phyloP scores from a whole-genome alignment of 2,329 filamentous ascomycete genomes.

The Pseudogymnoascus sp. region DNA sequence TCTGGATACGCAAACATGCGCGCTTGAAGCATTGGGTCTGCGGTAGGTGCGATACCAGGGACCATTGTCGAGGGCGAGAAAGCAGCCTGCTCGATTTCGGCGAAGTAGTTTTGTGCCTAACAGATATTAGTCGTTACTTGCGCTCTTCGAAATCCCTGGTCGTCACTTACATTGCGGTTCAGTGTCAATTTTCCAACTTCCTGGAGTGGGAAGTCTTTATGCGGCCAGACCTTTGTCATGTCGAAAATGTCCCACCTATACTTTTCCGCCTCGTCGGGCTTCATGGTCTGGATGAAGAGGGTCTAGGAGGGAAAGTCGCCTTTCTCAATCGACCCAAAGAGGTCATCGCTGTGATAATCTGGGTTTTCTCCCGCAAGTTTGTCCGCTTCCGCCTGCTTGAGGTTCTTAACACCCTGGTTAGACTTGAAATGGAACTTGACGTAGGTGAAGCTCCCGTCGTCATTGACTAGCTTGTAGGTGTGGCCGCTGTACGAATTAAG shows the following conservation, averaged over 20 bases:
- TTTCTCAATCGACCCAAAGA: conserved; percentile 45
- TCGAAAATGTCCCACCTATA: conserved; percentile 45
- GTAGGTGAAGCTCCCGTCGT: conserved; percentile 46
- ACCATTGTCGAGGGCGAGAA: conserved; percentile 60
- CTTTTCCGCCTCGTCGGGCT: conserved; percentile 40
- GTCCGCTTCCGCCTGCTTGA: conserved; percentile 42
- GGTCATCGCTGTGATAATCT: conserved; percentile 44
- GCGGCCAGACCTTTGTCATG: conserved; percentile 47
- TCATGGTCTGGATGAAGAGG: conserved; percentile 45
- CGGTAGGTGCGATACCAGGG: conserved; percentile 59
- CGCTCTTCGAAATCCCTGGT: conserved; percentile 27
- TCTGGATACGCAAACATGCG: conserved; percentile 65
- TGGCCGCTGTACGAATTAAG: conserved; percentile 50
- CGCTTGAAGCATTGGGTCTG: conserved; percentile 60
- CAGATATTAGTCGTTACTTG: conserved; percentile 29
- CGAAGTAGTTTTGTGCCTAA: conserved; percentile 45
- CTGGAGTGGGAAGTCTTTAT: conserved; percentile 42
- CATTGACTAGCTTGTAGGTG: conserved; percentile 48
- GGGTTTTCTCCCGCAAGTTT: conserved; percentile 33
- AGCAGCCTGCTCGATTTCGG: conserved; percentile 60
- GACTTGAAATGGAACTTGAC: conserved; percentile 47
- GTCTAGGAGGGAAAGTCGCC: conserved; percentile 49
- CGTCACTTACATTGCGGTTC: conserved; percentile 36
- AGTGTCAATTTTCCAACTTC: conserved; percentile 41
- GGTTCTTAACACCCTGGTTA: conserved; percentile 44